phyloP scores from a whole-genome alignment of 1,284 basidiomycete genomes.

The Bjerkandera adusta region DNA sequence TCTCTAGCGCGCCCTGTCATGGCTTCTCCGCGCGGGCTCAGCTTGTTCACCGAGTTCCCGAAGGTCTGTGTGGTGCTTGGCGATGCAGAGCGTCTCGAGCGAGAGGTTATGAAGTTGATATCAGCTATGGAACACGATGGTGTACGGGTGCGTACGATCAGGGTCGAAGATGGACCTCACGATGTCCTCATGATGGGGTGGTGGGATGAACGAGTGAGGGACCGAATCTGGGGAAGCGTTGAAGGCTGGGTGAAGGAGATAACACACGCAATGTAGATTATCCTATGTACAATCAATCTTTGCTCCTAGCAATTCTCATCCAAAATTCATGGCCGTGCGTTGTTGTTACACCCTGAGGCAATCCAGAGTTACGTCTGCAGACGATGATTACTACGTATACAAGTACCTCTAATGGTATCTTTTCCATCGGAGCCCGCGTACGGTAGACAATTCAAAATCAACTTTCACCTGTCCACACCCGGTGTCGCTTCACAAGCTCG shows the following conservation, averaged over 20 bases:
- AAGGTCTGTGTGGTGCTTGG: conserved; percentile 40
- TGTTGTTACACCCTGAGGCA: too few species aligned
- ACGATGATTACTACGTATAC: neutral
- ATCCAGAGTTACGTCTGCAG: too few species aligned
- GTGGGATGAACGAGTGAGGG: conserved; percentile 35
- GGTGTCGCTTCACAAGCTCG: conserved; percentile 76
- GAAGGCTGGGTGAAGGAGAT: conserved; percentile 29
- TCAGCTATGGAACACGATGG: conserved; percentile 35
- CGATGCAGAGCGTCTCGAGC: conserved; percentile 36
- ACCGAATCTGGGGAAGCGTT: conserved; percentile 30
- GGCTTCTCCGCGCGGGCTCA: conserved; percentile 30
- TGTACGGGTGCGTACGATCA: conserved; percentile 31
- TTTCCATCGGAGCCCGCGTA: neutral
- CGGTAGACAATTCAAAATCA: neutral
- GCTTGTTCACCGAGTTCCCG: conserved; percentile 45
- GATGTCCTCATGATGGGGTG: conserved; percentile 34
- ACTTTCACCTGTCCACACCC: conserved; percentile 54
- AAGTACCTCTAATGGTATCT: too few species aligned
- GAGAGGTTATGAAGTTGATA: conserved; percentile 34
- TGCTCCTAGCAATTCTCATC: too few species aligned
- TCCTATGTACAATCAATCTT: too few species aligned
- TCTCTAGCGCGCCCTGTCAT: conserved; percentile 27
- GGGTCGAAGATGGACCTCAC: conserved; percentile 35
- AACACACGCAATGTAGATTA: too few species aligned
- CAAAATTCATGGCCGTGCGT: too few species aligned